Evolutionary conservation across 2,329 filamentous ascomycete species (phyloP).

Genomic region (Claviceps fusiformis): DNA sequence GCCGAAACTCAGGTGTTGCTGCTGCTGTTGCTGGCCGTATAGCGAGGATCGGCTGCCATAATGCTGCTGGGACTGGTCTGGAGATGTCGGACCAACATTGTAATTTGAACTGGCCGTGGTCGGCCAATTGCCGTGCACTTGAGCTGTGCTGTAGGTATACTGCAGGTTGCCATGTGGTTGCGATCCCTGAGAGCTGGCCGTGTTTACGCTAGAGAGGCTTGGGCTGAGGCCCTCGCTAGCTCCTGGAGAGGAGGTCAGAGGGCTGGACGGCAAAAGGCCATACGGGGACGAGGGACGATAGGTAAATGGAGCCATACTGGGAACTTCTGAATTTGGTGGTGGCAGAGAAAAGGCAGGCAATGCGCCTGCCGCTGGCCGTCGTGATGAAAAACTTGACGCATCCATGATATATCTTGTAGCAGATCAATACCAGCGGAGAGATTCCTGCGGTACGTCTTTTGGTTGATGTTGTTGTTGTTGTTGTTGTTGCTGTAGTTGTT

Average conservation of each 20-base stretch:
- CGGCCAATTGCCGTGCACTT: slow-evolving; percentile 46
- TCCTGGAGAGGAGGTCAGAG: slow-evolving; percentile 29
- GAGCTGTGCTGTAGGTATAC: slow-evolving; percentile 33
- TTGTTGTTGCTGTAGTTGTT: background rate
- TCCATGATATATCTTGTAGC: slow-evolving; percentile 13
- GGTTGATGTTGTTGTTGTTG: background rate
- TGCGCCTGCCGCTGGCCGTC: slow-evolving; percentile 20
- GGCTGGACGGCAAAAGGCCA: slow-evolving; percentile 15
- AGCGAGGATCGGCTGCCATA: slow-evolving; percentile 17
- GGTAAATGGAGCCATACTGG: slow-evolving; percentile 18
- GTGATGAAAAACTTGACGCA: slow-evolving; percentile 19
- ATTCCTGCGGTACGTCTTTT: background rate
- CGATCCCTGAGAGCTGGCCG: slow-evolving; percentile 43
- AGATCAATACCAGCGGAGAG: background rate
- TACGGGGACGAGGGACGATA: slow-evolving; percentile 15
- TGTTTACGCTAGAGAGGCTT: slow-evolving; percentile 47
- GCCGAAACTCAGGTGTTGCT: slow-evolving; percentile 32
- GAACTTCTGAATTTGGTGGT: slow-evolving; percentile 21
- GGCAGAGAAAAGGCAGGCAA: slow-evolving; percentile 23
- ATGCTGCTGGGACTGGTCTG: slow-evolving; percentile 13
- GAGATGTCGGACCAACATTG: slow-evolving; percentile 35
- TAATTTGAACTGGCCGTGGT: slow-evolving; percentile 35
- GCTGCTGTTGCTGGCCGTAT: slow-evolving; percentile 38
- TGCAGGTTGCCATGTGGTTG: slow-evolving; percentile 33
- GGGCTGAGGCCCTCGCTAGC: slow-evolving; percentile 49